These are phyloP conservation scores for Ganoderma lucidum DNA, from an alignment of 1,284 basidiomycete species.

Conservation along the genomic window DNA sequence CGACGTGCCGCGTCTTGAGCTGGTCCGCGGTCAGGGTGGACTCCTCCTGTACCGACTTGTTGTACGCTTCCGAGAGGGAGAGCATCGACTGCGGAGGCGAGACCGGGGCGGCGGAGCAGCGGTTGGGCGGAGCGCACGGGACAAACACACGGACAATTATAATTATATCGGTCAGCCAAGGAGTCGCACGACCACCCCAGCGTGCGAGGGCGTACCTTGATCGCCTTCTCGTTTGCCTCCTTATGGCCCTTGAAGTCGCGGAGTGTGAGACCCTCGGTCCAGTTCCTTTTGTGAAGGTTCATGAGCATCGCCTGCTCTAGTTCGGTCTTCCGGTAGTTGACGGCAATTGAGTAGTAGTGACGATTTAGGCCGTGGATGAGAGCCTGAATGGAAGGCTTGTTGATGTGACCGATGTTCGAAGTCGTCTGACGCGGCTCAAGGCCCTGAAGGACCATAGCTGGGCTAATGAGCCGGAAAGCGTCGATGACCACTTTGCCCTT, in stretches of 20 bases:
- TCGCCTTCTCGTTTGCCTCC: slow-evolving; percentile 87
- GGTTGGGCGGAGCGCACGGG: slow-evolving; percentile 27
- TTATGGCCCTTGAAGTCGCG: slow-evolving; percentile 90
- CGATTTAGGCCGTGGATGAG: slow-evolving; percentile 95
- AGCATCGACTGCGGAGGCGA: slow-evolving; percentile 81
- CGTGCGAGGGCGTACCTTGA: slow-evolving; percentile 71
- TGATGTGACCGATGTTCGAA: slow-evolving; percentile 98
- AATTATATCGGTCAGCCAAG: slow-evolving; percentile 24
- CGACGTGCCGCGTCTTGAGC: slow-evolving; percentile 95
- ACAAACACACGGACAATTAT: slow-evolving; percentile 22
- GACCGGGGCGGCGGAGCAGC: slow-evolving; percentile 17
- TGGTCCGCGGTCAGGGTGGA: slow-evolving; percentile 90
- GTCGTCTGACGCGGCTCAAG: slow-evolving; percentile 98
- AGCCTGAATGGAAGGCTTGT: slow-evolving; percentile 98
- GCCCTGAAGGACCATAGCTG: slow-evolving; percentile 86
- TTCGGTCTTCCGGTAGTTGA: slow-evolving; percentile 97
- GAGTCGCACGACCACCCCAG: slow-evolving; percentile 27
- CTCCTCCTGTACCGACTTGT: slow-evolving; percentile 96
- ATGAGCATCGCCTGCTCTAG: slow-evolving; percentile 98
- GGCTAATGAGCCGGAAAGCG: slow-evolving; percentile 96
- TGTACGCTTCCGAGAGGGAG: slow-evolving; percentile 88
- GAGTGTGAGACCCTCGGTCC: slow-evolving; percentile 95
- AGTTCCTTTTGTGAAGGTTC: slow-evolving; percentile 97
- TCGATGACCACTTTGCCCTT: slow-evolving; percentile 99
- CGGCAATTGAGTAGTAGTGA: slow-evolving; percentile 96